Base-by-base conservation (phyloP, 1,139 yeast species). In the Yamadazyma triangularis region DNA sequence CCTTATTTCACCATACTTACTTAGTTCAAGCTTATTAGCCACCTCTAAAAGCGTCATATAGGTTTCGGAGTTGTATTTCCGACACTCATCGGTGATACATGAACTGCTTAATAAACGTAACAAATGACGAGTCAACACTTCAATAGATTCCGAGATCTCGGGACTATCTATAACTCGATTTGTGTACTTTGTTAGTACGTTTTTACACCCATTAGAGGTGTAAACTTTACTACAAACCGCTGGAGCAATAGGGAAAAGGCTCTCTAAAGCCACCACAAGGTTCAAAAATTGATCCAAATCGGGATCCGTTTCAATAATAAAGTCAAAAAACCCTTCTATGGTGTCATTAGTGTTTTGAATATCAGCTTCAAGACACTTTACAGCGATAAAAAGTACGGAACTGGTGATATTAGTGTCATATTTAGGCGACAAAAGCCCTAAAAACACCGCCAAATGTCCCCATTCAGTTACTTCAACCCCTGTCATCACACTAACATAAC, bases 71-170 rank as follows among this genome's bases (percentile, higher is more conserved):
- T 59, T 65, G 39, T 49, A 57, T 14, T 49, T 50, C 15, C 74
- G 53, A 33, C 70, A 52, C 8, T 51, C 45, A 25, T 64, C 70
- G 23, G 56, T 50, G 8, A 66, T 56, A 35, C 70, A 64, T 0
- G 73, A 62, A 16, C 54, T 36, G 20, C 58, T 50, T 1, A 64
- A 48, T 3, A 62, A 46, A 23, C 48, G 47, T 26, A 64, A 45
- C 23, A 55, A 23, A 11, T 13, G 15, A 13, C 6, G 8, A 18
- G 20, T 29, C 2, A 70, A 48, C 3, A 21, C 5, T 10, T 21
- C 20, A n/a, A n/a, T n/a, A n/a, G n/a, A n/a, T n/a, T n/a, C n/a
- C n/a, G n/a, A n/a, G n/a, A n/a, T n/a, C n/a, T n/a, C n/a, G n/a
- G n/a, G n/a, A n/a, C n/a, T n/a, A n/a, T n/a, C n/a, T n/a, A n/a